Evolutionary conservation across 2,329 filamentous ascomycete genomes (phyloP).

Genomic region (Exophiala aquamarina): DNA sequence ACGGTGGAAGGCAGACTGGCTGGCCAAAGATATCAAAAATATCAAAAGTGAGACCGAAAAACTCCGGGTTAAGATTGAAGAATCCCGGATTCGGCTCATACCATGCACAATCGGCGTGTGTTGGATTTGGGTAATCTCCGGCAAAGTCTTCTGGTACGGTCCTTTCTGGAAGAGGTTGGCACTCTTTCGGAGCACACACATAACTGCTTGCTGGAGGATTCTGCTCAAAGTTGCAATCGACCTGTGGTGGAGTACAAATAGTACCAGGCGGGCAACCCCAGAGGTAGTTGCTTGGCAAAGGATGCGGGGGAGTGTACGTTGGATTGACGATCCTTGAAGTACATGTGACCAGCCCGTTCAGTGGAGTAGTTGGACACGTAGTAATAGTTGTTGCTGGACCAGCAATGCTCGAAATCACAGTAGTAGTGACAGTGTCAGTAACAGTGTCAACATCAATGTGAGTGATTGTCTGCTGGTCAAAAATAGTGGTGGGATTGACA

Average conservation of each 20-base stretch:
- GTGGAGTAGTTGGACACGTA: neutral
- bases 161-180: constrained; percentile 17
- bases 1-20: neutral
- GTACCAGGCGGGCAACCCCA: constrained; percentile 47
- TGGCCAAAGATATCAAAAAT: constrained; percentile 8
- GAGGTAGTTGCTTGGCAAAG: constrained; percentile 35
- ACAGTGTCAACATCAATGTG: too few species aligned
- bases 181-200: constrained; percentile 42
- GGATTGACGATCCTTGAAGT: constrained; percentile 33
- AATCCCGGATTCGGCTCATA: neutral
- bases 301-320: constrained; percentile 31
- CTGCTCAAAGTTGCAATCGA: constrained; percentile 40
- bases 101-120: neutral
- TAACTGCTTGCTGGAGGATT: constrained; percentile 41
- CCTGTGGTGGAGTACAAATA: constrained; percentile 41
- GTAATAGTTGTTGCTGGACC: too few species aligned
- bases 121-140: neutral
- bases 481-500: too few species aligned
- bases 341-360: constrained; percentile 28
- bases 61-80: neutral
- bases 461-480: too few species aligned
- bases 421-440: too few species aligned
- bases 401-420: too few species aligned
- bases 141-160: neutral
- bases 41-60: neutral